These are phyloP conservation scores for Urochloa ruziziensis DNA, from an alignment of 176 grass and related monocot genomes.

Conservation along the genomic window DNA sequence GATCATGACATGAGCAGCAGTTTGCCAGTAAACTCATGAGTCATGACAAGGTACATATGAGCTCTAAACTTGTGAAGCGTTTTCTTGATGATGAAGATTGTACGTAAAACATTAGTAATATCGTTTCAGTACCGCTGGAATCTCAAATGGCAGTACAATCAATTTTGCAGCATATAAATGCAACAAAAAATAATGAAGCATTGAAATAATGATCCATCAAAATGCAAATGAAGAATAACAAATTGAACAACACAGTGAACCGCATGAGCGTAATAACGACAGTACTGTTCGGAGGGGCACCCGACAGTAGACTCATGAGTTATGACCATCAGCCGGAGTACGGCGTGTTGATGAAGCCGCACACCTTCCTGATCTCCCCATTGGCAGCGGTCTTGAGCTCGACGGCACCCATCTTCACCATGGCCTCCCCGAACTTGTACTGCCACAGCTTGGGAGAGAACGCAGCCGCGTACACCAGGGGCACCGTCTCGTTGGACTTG, in stretches of 20 bases:
- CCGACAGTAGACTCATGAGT: no score
- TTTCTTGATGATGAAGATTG: neutral
- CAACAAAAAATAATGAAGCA: neutral
- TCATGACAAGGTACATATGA: no score
- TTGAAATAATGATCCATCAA: neutral
- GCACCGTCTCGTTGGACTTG: neutral
- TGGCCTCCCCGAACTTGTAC: slow-evolving; percentile 30
- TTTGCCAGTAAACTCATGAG: no score
- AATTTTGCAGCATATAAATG: neutral
- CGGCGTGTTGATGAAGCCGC: neutral
- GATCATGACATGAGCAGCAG: no score
- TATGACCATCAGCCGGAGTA: neutral
- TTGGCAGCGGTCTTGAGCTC: slow-evolving; percentile 3
- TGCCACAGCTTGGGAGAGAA: neutral
- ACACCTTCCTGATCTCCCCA: slow-evolving; percentile 36
- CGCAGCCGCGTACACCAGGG: neutral
- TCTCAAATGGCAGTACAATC: neutral
- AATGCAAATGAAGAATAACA: neutral
- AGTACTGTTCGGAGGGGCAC: no score
- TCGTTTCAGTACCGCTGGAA: neutral
- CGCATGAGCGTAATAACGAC: no score
- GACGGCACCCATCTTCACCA: slow-evolving; percentile 40
- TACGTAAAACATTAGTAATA: neutral
- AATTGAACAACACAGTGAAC: neutral
- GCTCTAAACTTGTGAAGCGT: no score